Evolutionary conservation across 176 grass and related monocot species (phyloP).

Genomic region (Musa itinerans): DNA sequence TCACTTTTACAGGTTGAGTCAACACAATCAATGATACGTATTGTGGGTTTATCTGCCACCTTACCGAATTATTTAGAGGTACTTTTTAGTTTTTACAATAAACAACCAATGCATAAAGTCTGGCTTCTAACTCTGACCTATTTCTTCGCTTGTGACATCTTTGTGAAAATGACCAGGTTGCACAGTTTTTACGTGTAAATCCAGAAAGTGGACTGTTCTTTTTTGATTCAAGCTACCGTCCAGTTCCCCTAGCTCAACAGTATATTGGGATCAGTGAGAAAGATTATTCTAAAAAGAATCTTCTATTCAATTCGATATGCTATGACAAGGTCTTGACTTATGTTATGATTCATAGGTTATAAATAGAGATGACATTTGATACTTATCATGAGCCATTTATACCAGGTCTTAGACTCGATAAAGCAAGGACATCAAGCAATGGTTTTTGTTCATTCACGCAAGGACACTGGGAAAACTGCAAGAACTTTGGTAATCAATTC

Average conservation of each 20-base stretch:
- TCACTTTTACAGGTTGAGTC: constrained; percentile 80
- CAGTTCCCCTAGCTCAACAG: constrained; percentile 90
- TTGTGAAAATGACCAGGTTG: constrained; percentile 41
- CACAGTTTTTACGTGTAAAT: constrained; percentile 93
- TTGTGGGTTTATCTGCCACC: constrained; percentile 92
- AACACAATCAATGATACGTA: constrained; percentile 95
- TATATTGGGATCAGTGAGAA: constrained; percentile 93
- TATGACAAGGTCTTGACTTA: constrained; percentile 59
- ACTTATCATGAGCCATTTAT: constrained; percentile 11
- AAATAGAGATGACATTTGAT: background rate
- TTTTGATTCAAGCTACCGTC: constrained; percentile 90
- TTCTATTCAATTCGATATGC: constrained; percentile 76
- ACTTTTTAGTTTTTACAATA: constrained; percentile 19
- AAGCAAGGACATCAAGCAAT: constrained; percentile 93
- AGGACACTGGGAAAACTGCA: constrained; percentile 95
- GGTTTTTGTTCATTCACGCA: constrained; percentile 96
- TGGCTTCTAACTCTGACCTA: background rate
- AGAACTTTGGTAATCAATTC: constrained; percentile 53
- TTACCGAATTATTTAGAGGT: constrained; percentile 95
- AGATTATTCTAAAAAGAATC: constrained; percentile 58
- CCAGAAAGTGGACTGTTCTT: constrained; percentile 71
- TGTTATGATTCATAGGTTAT: constrained; percentile 10
- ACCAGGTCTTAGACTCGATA: constrained; percentile 65
- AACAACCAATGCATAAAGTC: background rate
- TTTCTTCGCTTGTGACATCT: background rate